Evolutionary conservation across 306 rosid species (phyloP).

Genomic region (Quercus alba): DNA sequence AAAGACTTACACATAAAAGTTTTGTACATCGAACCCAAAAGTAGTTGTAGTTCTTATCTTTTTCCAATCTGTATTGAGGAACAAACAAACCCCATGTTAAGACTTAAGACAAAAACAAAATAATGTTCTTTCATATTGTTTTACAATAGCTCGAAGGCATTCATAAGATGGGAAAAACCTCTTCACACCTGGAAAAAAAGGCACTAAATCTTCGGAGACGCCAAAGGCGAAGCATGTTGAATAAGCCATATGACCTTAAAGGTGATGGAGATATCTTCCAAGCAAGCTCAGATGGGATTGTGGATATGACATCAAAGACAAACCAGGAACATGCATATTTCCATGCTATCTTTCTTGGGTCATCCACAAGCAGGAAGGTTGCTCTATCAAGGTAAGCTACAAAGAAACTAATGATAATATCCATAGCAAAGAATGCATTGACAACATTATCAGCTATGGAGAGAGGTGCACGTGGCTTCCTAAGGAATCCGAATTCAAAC

Average conservation of each 20-base stretch:
- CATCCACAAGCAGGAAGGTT: slow-evolving; percentile 63
- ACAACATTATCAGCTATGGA: slow-evolving; percentile 68
- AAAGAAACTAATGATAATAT: slow-evolving; percentile 80
- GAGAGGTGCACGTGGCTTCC: slow-evolving; percentile 59
- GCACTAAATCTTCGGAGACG: slow-evolving; percentile 94
- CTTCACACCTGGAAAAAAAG: slow-evolving; percentile 62
- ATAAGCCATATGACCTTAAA: slow-evolving; percentile 61
- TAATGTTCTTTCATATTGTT: neutral
- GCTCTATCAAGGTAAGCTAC: slow-evolving; percentile 78
- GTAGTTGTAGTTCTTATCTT: slow-evolving; percentile 78
- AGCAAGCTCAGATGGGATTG: slow-evolving; percentile 76
- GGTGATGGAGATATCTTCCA: slow-evolving; percentile 46
- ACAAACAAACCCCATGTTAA: neutral
- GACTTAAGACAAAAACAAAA: neutral
- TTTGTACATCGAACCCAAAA: slow-evolving; percentile 91
- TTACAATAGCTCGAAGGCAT: neutral
- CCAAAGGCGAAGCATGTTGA: slow-evolving; percentile 97
- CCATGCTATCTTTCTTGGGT: slow-evolving; percentile 59
- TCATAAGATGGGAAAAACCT: neutral
- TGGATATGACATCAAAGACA: slow-evolving; percentile 70
- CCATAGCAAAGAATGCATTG: slow-evolving; percentile 73
- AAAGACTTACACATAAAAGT: slow-evolving; percentile 70
- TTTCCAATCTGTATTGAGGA: slow-evolving; percentile 64
- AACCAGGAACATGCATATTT: slow-evolving; percentile 69
- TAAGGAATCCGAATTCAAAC: slow-evolving; percentile 83